Percentiles rank a stretch among this genome's conserved stretches.
Conservation (phyloP, 2,329 filamentous ascomycete genomes). For the Neonectria magnoliae region DNA sequence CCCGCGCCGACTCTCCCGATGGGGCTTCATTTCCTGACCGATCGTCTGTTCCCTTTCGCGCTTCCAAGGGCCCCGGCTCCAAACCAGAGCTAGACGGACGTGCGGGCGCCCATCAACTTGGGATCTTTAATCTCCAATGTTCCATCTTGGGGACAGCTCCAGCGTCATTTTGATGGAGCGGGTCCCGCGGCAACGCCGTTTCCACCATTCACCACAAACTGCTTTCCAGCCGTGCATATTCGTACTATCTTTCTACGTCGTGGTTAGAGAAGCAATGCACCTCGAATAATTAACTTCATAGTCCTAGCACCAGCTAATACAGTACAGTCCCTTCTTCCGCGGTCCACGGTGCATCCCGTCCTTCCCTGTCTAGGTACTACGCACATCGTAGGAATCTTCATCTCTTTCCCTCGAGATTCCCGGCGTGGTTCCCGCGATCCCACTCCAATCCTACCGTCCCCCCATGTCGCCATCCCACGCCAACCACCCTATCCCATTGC, state of each 20-base stretch:
- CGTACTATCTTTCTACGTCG: not conserved
- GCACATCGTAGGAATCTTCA: constrained; percentile 25
- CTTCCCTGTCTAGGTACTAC: constrained; percentile 4
- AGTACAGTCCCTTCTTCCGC: not conserved
- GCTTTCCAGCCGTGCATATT: constrained; percentile 34
- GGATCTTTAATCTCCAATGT: constrained; percentile 40
- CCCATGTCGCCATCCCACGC: constrained; percentile 24
- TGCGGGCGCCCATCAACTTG: constrained; percentile 27
- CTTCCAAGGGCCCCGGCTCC: constrained; percentile 5
- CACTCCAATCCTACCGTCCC: constrained; percentile 23
- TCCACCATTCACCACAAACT: constrained; percentile 32
- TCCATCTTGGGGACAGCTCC: constrained; percentile 33
- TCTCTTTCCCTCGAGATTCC: constrained; percentile 34
- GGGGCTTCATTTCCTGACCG: constrained; percentile 34
- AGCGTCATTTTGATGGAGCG: constrained; percentile 39
- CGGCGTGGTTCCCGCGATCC: constrained; percentile 31
- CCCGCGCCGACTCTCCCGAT: constrained; percentile 21
- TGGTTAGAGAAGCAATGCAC: too few species aligned
- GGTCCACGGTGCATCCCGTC: not conserved
- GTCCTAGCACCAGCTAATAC: not conserved
- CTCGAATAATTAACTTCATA: too few species aligned
- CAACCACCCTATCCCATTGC: constrained; percentile 8
- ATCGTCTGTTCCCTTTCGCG: constrained; percentile 2
- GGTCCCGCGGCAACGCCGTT: constrained; percentile 31
- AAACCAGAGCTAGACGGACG: constrained; percentile 28